Evolutionary conservation across 208 protist species (phyloP).

Genomic region (Acanthamoeba castellanii): DNA sequence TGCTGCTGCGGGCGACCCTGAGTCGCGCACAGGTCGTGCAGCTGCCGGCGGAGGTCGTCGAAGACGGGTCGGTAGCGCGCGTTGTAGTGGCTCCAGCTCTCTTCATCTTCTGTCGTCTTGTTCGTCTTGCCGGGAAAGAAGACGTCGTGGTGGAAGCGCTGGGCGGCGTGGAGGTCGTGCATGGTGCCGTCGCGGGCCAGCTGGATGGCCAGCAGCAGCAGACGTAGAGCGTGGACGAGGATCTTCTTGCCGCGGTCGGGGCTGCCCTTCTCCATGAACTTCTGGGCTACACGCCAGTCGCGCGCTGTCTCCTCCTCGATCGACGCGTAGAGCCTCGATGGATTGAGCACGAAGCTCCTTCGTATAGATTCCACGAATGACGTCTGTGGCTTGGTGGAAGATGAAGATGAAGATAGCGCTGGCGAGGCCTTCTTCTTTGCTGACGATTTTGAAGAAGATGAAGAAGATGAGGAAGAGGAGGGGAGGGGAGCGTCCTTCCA

Average conservation of each 20-base stretch:
- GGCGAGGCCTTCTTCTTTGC: not conserved
- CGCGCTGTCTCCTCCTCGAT: slow-evolving; percentile 56
- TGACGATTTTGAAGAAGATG: not conserved
- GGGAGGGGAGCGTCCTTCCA: slow-evolving; percentile 62
- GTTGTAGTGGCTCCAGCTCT: not conserved
- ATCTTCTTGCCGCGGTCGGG: slow-evolving; percentile 35
- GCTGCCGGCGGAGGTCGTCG: not conserved
- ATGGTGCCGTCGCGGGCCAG: slow-evolving; percentile 6
- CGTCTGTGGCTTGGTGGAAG: not conserved
- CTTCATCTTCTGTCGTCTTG: not conserved
- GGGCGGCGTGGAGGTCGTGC: slow-evolving; percentile 6
- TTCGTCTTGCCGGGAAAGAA: not conserved
- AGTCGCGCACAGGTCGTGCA: not conserved
- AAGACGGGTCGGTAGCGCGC: slow-evolving; percentile 1
- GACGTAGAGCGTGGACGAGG: slow-evolving; percentile 55
- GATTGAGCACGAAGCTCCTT: not conserved
- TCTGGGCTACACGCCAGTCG: slow-evolving; percentile 66
- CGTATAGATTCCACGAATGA: not conserved
- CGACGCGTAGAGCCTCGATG: not conserved
- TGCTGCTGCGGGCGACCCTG: not conserved
- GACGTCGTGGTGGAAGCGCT: not conserved
- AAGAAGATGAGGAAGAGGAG: no score
- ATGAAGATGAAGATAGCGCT: not conserved
- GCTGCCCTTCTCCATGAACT: slow-evolving; percentile 58
- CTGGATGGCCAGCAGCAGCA: slow-evolving; percentile 45